Conservation (phyloP, 805 yeast genomes). For the Geotrichum ghanense region DNA sequence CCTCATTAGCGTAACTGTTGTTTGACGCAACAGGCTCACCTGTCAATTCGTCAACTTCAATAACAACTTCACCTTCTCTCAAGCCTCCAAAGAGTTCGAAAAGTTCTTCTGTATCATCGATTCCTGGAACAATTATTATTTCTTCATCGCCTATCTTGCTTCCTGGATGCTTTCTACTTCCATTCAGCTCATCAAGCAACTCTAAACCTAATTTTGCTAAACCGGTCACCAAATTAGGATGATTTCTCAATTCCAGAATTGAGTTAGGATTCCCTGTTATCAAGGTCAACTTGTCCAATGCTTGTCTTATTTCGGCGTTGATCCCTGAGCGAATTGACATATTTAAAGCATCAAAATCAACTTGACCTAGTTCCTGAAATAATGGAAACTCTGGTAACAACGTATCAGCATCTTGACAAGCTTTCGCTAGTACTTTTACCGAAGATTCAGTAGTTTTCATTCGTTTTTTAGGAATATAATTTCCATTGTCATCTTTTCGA, state of each 20-base stretch:
- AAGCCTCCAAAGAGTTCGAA: conserved; percentile 9
- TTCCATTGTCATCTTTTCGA: conserved; percentile 32
- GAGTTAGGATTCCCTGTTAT: conserved; percentile 70
- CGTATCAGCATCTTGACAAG: conserved; percentile 77
- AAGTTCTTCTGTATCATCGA: conserved; percentile 3
- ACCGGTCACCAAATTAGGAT: conserved; percentile 20
- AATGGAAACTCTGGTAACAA: conserved; percentile 77
- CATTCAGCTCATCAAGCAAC: conserved; percentile 10
- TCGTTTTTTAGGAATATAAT: conserved; percentile 51
- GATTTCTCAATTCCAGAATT: conserved; percentile 50
- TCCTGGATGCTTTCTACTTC: conserved; percentile 4
- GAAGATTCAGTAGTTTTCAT: conserved; percentile 51
- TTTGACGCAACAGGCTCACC: conserved; percentile 6
- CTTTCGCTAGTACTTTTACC: conserved; percentile 49
- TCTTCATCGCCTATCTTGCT: background rate
- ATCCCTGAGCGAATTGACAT: conserved; percentile 56
- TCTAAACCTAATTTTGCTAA: conserved; percentile 9
- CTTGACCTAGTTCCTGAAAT: conserved; percentile 80
- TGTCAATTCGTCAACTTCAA: conserved; percentile 9
- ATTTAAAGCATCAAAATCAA: conserved; percentile 70
- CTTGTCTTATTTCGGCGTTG: conserved; percentile 69
- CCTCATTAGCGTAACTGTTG: background rate
- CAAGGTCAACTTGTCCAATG: conserved; percentile 71
- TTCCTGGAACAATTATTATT: conserved; percentile 1
- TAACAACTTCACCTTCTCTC: conserved; percentile 9